Base-by-base conservation (phyloP, 192 early-diverging fungal genomes). In the Entomortierella beljakovae region DNA sequence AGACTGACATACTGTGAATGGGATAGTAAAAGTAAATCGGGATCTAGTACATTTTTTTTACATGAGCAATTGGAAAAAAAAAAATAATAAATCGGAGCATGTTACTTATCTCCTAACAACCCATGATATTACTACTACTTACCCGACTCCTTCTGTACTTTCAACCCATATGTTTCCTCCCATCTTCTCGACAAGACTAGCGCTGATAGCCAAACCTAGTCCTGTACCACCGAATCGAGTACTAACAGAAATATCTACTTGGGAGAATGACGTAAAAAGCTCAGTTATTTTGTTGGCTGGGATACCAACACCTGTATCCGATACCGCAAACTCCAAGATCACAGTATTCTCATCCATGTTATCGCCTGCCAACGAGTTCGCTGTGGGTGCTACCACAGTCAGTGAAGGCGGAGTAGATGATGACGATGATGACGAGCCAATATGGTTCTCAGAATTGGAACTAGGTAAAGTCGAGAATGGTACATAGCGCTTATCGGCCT, bases 181-280 rank as follows among this genome's bases (percentile, higher is more conserved):
- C 91, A 92, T 92, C 51, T 86, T 63, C 58, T 90, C 85, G 6
- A 87, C 87, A 2, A 92, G 61, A 20, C 81, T 83, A 20, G 86
- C 86, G 23, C 88, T 90, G 38, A 92, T 92, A 13, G 90, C 91
- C 23, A 92, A 62, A 3, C 91, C 91, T 34, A 92, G 64, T 23
- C 91, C 91, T 6, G 90, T 90, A 25, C 88, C 88, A 25, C 84
- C 88, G 56, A 84, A 88, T 7, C 83, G 71, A 25, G 87, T 80
- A 33, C 83, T 84, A 13, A 85, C 80, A 18, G 89, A 90, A 50
- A 85, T 82, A 26, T 91, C 88, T 32, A 90, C 84, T 65, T 90
- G 90, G 1, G 88, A 90, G 57, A 91, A 91, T 1, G 89, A 86
- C 13, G 84, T 84, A 64, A 91, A 91, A 28, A 91, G 72, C 9